These are phyloP conservation scores for Trichophyton mentagrophytes DNA, from an alignment of 2,329 filamentous ascomycete genomes.

Conservation along the genomic window DNA sequence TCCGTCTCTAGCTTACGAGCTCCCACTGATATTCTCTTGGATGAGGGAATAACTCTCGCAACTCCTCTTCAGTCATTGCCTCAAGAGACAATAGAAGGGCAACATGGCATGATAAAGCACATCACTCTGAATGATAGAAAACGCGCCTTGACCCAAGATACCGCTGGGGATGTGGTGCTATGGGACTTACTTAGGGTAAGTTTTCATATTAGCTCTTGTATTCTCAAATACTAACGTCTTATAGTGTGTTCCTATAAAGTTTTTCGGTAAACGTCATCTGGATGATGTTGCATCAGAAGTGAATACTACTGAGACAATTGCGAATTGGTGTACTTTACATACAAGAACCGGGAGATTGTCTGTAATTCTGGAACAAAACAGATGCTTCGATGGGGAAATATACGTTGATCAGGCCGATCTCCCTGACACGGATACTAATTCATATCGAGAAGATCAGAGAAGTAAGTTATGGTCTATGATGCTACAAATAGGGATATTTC, in stretches of 20 bases:
- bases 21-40: slow-evolving; percentile 27
- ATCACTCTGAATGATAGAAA: slow-evolving; percentile 81
- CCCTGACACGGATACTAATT: slow-evolving; percentile 53
- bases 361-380: slow-evolving; percentile 83
- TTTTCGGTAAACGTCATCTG: slow-evolving; percentile 87
- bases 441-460: slow-evolving; percentile 85
- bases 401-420: slow-evolving; percentile 81
- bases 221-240: slow-evolving; percentile 10
- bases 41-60: slow-evolving; percentile 37
- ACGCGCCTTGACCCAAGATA: slow-evolving; percentile 81
- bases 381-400: slow-evolving; percentile 94
- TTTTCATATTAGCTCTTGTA: slow-evolving; percentile 1
- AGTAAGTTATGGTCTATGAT: slow-evolving; percentile 43
- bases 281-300: slow-evolving; percentile 81
- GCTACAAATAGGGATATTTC: background rate
- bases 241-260: slow-evolving; percentile 72
- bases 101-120: slow-evolving; percentile 90
- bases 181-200: slow-evolving; percentile 83
- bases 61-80: slow-evolving; percentile 56
- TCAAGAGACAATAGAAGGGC: slow-evolving; percentile 79
- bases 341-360: slow-evolving; percentile 84
- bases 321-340: slow-evolving; percentile 93
- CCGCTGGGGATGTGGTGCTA: slow-evolving; percentile 82
- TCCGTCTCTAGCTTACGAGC: slow-evolving; percentile 20
- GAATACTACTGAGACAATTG: slow-evolving; percentile 77